Evolutionary conservation across 1,139 yeast genomes (phyloP).

Genomic region (Magnusiomyces ingens): DNA sequence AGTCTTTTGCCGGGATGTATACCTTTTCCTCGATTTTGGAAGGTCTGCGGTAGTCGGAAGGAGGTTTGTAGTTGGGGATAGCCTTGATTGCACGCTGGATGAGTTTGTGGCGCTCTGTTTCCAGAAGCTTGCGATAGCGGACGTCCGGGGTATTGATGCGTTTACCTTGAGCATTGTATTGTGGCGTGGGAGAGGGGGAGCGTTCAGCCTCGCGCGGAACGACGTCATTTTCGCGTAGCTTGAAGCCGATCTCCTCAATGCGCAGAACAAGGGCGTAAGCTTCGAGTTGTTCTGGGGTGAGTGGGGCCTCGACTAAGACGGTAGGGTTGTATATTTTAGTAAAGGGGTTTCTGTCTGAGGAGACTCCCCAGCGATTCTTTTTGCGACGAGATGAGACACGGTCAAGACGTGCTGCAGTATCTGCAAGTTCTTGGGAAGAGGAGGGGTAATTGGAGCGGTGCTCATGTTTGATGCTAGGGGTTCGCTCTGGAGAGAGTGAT

Average conservation of each 20-base stretch:
- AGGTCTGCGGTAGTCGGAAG: constrained; percentile 66
- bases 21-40: constrained; percentile 74
- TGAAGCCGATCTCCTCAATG: constrained; percentile 71
- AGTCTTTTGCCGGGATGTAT: constrained; percentile 77
- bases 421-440: too few species aligned
- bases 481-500: not conserved
- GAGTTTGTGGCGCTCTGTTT: constrained; percentile 70
- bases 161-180: constrained; percentile 74
- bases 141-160: constrained; percentile 79
- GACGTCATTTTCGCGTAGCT: constrained; percentile 45
- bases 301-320: constrained; percentile 41
- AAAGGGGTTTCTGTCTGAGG: constrained; percentile 26
- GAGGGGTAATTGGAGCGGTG: not conserved
- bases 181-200: constrained; percentile 92
- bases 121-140: constrained; percentile 54
- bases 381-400: constrained; percentile 15
- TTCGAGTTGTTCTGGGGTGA: constrained; percentile 81
- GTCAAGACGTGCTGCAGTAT: constrained; percentile 3
- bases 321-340: constrained; percentile 34
- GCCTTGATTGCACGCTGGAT: constrained; percentile 66
- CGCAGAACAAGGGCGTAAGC: constrained; percentile 71
- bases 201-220: constrained; percentile 34
- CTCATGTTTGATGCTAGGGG: not conserved
- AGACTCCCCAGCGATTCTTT: constrained; percentile 32
- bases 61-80: constrained; percentile 78